These are phyloP conservation scores for Epichloe typhina DNA, from an alignment of 2,329 filamentous ascomycete species.

Conservation along the genomic window DNA sequence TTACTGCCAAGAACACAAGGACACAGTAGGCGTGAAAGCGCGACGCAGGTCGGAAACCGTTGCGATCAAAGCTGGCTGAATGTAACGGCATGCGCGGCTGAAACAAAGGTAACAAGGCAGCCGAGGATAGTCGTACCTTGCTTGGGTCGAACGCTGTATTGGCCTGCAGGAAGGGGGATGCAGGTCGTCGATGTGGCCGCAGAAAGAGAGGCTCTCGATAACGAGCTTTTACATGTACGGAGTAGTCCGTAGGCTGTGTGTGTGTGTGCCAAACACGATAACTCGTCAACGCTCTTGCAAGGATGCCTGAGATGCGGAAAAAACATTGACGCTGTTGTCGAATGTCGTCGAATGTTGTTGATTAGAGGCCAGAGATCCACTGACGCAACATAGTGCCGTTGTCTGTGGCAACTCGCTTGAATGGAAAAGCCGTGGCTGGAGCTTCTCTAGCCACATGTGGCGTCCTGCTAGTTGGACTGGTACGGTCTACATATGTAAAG, in stretches of 20 bases:
- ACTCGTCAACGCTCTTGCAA: not conserved
- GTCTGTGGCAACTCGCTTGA: slow-evolving; percentile 26
- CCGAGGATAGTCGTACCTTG: slow-evolving; percentile 1
- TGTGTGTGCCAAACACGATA: not conserved
- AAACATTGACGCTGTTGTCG: not conserved
- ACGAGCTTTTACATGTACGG: not conserved
- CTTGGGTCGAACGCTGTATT: not conserved
- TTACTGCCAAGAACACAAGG: not conserved
- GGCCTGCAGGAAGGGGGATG: not conserved
- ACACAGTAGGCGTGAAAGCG: not conserved
- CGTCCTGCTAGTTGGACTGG: not conserved
- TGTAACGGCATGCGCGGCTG: not conserved
- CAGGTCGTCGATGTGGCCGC: slow-evolving; percentile 4
- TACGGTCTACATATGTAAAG: too few relatives aligned
- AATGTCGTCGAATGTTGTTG: slow-evolving; percentile 6
- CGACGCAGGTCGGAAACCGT: not conserved
- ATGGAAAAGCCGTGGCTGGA: not conserved
- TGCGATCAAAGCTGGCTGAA: not conserved
- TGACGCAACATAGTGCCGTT: slow-evolving; percentile 23
- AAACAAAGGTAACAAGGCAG: slow-evolving; percentile 3
- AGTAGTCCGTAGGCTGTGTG: too few relatives aligned
- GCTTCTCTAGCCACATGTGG: slow-evolving; percentile 3
- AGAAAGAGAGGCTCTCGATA: not conserved
- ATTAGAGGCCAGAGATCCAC: slow-evolving; percentile 9
- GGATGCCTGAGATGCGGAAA: not conserved